phyloP scores from a whole-genome alignment of 2,329 filamentous ascomycete genomes.

The Paecilomyces sp. region DNA sequence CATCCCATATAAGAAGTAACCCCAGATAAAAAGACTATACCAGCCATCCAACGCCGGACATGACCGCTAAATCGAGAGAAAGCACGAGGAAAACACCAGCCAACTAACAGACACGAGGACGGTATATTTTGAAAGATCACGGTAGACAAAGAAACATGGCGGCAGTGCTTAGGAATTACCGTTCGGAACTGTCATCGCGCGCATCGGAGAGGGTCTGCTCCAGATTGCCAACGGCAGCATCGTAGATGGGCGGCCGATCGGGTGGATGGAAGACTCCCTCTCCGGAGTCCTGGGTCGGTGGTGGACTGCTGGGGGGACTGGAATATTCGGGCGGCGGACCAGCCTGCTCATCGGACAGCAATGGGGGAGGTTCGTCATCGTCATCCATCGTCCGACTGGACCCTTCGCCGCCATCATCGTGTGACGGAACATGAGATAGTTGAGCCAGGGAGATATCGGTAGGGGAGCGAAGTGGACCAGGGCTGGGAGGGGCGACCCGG shows the following conservation, averaged over 20 bases:
- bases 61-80: constrained; percentile 20
- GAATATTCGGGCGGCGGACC: constrained; percentile 45
- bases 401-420: constrained; percentile 66
- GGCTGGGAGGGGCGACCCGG: constrained; percentile 66
- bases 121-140: not conserved
- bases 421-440: constrained; percentile 62
- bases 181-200: constrained; percentile 1
- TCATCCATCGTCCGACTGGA: constrained; percentile 43
- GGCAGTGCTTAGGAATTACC: not conserved
- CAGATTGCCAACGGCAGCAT: constrained; percentile 57
- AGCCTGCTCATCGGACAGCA: constrained; percentile 21
- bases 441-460: constrained; percentile 94
- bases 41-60: constrained; percentile 17
- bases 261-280: constrained; percentile 42
- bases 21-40: constrained; percentile 9
- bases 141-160: not conserved
- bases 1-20: constrained; percentile 9
- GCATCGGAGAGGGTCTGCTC: constrained; percentile 4
- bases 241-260: constrained; percentile 69
- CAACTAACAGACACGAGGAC: not conserved
- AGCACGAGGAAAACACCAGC: constrained; percentile 1
- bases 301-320: constrained; percentile 46
- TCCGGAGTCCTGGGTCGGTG: constrained; percentile 50
- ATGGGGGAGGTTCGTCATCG: constrained; percentile 14
- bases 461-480: constrained; percentile 80